Evolutionary conservation across 345 rosid genomes (phyloP), one percentile per base, ranked within the genome.

Genomic region (Hirschfeldia incana): DNA sequence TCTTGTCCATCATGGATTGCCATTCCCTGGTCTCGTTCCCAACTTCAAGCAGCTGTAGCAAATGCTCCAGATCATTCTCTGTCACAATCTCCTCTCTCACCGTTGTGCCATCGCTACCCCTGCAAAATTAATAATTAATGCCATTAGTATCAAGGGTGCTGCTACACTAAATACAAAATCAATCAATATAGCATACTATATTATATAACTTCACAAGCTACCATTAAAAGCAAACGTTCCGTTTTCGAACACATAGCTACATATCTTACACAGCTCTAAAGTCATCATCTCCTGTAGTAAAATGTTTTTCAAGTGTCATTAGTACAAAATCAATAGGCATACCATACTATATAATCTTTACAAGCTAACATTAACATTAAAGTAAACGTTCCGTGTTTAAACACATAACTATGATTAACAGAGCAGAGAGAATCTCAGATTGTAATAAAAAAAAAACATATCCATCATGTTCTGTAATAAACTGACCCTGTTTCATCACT

Each of bases 31-130:
- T 83, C 32, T 81, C 87, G 79, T 86, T 91, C 44, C 82, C 90
- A 46, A 85, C 89, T 83, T 92, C 95, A 75, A 93, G 88, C 66
- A 93, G 85, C 73, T 88, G 86, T 68, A 90, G 61, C 65, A 96
- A 86, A 85, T 89, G 99, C 72, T 94, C 92, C 9, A 96, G 75
- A 85, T 93, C 99, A 81, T 77, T 85, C 84, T 96, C 97, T 3
- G 94, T 86, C 51, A 96, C 89, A 75, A 88, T 60, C 2, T 88
- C 89, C 66, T 74, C 86, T 53, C 69, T 80, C 82, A 74, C 92
- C 64, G 17, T 76, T 37, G 27, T 71, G 51, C 74, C n/a, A 76
- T 65, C 68, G 0, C 73, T 16, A 10, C 29, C 3, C 61, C 90
- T 87, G 86, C 82, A 74, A 73, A n/a, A 12, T 21, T 21, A 21